A percentile compares a stretch with the other conserved stretches of the same genome.
These are phyloP conservation scores for Didymella keratinophila DNA, from an alignment of 2,329 filamentous ascomycete species.

Conservation along the genomic window DNA sequence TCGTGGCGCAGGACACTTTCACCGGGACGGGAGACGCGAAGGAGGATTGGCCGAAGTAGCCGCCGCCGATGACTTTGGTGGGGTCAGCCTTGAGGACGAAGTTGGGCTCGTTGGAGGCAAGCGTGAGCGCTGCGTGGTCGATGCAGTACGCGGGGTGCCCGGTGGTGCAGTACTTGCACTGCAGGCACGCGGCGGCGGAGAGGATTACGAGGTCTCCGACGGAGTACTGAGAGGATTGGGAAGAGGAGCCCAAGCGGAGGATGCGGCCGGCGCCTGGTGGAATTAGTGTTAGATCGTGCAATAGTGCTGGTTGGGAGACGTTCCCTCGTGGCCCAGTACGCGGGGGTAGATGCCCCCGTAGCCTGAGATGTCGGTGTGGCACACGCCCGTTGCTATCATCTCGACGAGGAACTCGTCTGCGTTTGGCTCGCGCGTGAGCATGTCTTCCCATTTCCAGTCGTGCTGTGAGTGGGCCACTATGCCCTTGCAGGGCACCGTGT, in stretches of 20 bases:
- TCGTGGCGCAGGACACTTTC: constrained; percentile 54
- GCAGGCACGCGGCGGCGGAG: constrained; percentile 57
- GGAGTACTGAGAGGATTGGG: constrained; percentile 50
- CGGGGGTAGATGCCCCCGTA: constrained; percentile 51
- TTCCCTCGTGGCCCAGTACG: constrained; percentile 63
- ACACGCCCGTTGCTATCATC: constrained; percentile 63
- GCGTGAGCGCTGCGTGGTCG: constrained; percentile 43
- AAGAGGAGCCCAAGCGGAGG: constrained; percentile 50
- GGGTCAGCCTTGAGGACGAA: constrained; percentile 40
- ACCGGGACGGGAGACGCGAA: constrained; percentile 54
- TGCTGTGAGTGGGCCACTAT: constrained; percentile 28
- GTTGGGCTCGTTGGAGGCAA: constrained; percentile 54
- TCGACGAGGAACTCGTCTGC: constrained; percentile 62
- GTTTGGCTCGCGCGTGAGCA: constrained; percentile 39
- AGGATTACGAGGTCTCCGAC: constrained; percentile 58
- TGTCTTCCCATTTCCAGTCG: constrained; percentile 25
- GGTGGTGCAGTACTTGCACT: constrained; percentile 57
- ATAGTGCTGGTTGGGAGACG: too few relatives aligned
- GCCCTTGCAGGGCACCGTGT: constrained; percentile 26
- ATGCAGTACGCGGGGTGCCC: constrained; percentile 59
- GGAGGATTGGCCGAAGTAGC: constrained; percentile 60
- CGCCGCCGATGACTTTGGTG: constrained; percentile 44
- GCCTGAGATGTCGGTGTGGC: constrained; percentile 60
- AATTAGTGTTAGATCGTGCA: too few relatives aligned
- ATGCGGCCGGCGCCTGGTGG: constrained; percentile 59